Evolutionary conservation across 345 rosid genomes (phyloP).

Genomic region (Salix caprea): DNA sequence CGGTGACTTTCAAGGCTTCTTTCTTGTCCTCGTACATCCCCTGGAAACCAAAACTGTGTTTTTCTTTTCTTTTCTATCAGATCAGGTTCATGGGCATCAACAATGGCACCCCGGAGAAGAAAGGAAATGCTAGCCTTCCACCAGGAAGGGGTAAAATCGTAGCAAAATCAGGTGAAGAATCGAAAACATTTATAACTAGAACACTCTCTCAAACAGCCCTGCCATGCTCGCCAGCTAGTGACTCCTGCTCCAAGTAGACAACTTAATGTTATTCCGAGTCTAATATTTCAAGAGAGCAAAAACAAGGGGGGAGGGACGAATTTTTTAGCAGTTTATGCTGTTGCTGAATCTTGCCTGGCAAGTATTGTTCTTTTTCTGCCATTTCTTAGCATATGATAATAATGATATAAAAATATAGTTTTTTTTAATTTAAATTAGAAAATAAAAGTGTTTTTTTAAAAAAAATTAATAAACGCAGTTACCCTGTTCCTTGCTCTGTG

Average conservation of each 20-base stretch:
- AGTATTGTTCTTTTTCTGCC: not conserved
- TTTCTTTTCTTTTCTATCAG: not conserved
- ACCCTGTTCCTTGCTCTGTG: not conserved
- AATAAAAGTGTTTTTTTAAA: too few species aligned
- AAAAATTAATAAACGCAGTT: too few species aligned
- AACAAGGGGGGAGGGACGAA: not conserved
- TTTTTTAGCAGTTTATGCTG: not conserved
- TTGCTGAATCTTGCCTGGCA: not conserved
- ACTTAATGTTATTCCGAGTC: too few species aligned
- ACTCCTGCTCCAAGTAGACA: not conserved
- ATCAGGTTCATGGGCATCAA: constrained; percentile 4
- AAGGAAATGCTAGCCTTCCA: not conserved
- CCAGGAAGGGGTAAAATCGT: constrained; percentile 3
- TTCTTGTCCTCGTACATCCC: not conserved
- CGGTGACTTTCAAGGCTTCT: not conserved
- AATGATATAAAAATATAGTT: too few species aligned
- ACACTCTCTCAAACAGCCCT: too few species aligned
- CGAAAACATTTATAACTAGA: not conserved
- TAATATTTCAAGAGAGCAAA: not conserved
- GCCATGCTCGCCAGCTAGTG: not conserved
- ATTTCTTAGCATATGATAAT: not conserved
- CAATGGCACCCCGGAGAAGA: not conserved
- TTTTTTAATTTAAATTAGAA: too few species aligned
- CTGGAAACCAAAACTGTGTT: not conserved
- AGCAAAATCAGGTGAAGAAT: not conserved